Evolutionary conservation across 1,139 yeast species (phyloP).

Genomic region (Pichia sp.): DNA sequence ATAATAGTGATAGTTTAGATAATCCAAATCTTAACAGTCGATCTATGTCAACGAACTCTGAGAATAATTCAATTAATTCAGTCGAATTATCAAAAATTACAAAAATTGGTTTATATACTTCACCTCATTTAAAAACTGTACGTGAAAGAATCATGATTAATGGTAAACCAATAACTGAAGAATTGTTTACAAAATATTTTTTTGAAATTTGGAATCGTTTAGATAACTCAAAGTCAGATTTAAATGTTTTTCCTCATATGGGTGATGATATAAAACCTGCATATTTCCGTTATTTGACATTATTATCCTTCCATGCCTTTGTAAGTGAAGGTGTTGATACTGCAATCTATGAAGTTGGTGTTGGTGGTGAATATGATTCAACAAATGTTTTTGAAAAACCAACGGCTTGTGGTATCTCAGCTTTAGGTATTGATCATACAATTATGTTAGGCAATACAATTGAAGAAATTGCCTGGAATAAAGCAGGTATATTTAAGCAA

Average conservation of each 20-base stretch:
- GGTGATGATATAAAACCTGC: conserved; percentile 75
- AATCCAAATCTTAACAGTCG: conserved; percentile 1
- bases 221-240: conserved; percentile 43
- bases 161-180: conserved; percentile 78
- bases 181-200: conserved; percentile 76
- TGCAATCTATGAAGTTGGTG: conserved; percentile 96
- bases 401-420: conserved; percentile 77
- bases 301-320: conserved; percentile 86
- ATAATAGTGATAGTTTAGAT: neutral
- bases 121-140: conserved; percentile 92
- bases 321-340: conserved; percentile 81
- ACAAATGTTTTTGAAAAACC: conserved; percentile 82
- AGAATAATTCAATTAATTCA: conserved; percentile 7
- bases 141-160: conserved; percentile 86
- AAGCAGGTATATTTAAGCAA: conserved; percentile 83
- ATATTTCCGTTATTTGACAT: conserved; percentile 85
- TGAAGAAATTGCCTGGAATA: conserved; percentile 92
- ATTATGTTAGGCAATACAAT: conserved; percentile 82
- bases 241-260: conserved; percentile 62
- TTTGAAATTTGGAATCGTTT: conserved; percentile 90
- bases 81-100: conserved; percentile 27
- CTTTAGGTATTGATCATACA: conserved; percentile 90
- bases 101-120: conserved; percentile 84
- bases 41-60: conserved; percentile 6
- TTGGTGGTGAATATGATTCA: conserved; percentile 95